Percentiles rank a stretch among this genome's conserved stretches.
These are phyloP conservation scores for Sesbania bispinosa DNA, from an alignment of 306 rosid genomes.

Conservation along the genomic window DNA sequence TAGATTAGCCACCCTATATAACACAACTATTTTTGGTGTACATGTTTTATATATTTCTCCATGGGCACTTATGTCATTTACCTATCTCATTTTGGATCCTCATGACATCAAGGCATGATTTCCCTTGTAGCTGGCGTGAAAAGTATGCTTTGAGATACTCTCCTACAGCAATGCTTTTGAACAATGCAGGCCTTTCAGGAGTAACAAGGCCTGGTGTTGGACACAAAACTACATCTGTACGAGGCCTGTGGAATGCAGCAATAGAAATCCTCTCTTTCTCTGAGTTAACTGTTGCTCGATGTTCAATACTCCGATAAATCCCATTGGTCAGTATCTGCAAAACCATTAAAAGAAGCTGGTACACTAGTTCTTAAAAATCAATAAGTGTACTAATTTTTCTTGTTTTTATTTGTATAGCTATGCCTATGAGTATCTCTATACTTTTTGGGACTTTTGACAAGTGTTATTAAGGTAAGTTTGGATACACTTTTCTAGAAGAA, in stretches of 20 bases:
- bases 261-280: conserved; percentile 14
- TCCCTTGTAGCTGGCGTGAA: background rate
- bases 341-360: background rate
- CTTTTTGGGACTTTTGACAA: no score
- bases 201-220: conserved; percentile 15
- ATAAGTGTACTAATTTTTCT: no score
- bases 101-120: conserved; percentile 1
- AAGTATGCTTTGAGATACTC: conserved; percentile 7
- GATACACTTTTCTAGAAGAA: no score
- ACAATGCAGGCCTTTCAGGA: conserved; percentile 4
- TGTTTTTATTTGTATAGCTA: no score
- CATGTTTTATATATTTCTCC: no score
- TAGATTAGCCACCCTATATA: no score
- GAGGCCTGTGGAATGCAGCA: conserved; percentile 21
- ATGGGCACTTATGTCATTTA: background rate
- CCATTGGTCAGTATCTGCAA: conserved; percentile 18
- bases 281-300: conserved; percentile 7
- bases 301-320: conserved; percentile 15
- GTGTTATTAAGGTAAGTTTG: no score
- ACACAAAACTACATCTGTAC: background rate
- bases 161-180: background rate
- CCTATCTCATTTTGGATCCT: background rate
- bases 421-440: no score
- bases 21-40: no score
- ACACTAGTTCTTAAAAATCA: background rate